Evolutionary conservation across 106 monocot genomes (phyloP).

Genomic region (Iris macrosiphon): DNA sequence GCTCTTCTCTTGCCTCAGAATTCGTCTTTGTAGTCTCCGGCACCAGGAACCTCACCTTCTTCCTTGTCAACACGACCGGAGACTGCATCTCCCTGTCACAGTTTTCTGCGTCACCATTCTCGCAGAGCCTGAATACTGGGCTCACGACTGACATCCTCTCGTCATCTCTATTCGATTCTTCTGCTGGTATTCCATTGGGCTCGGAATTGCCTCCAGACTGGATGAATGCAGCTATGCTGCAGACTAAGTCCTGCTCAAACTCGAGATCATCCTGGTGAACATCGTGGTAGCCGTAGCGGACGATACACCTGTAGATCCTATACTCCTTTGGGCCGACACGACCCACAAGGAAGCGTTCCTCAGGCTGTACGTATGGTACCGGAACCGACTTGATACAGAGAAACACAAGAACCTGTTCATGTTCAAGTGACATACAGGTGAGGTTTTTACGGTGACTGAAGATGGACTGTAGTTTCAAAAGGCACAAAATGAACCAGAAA

Average conservation of each 20-base stretch:
- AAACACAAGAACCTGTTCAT: constrained; percentile 77
- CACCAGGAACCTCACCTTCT: constrained; percentile 69
- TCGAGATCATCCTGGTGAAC: constrained; percentile 86
- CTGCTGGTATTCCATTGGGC: constrained; percentile 4
- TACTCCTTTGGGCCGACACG: constrained; percentile 77
- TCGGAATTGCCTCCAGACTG: constrained; percentile 29
- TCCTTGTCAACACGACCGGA: constrained; percentile 26
- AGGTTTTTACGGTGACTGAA: neutral
- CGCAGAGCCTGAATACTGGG: constrained; percentile 22
- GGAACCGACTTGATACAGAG: constrained; percentile 88
- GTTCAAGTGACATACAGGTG: neutral
- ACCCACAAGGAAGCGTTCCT: constrained; percentile 83
- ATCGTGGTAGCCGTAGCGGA: constrained; percentile 90
- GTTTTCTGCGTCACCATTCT: neutral
- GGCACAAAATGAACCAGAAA: neutral
- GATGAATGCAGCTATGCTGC: constrained; percentile 91
- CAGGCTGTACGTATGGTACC: constrained; percentile 60
- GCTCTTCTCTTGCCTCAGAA: constrained; percentile 34
- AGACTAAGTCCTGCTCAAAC: constrained; percentile 87
- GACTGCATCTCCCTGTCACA: constrained; percentile 51
- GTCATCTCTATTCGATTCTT: constrained; percentile 35
- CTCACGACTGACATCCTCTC: constrained; percentile 72
- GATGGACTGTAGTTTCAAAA: neutral
- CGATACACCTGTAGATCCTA: constrained; percentile 84
- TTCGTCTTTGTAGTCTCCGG: constrained; percentile 58